phyloP scores from a whole-genome alignment of 2,329 filamentous ascomycete species.

The Fusarium vanettenii region DNA sequence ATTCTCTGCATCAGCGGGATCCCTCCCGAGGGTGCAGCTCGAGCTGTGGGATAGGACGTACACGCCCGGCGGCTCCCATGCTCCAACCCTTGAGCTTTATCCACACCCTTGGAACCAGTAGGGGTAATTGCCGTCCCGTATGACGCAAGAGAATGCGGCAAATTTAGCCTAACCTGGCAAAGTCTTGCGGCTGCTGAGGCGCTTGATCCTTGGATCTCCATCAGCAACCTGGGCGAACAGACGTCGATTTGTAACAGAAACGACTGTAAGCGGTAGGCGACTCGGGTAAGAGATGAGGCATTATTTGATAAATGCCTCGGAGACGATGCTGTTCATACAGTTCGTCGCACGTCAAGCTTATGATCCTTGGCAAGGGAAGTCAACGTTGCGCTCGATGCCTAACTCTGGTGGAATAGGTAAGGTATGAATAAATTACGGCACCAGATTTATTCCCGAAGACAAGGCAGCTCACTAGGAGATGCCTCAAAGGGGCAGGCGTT shows the following conservation, averaged over 20 bases:
- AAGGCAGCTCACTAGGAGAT: background rate
- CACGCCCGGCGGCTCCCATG: background rate
- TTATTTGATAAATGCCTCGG: background rate
- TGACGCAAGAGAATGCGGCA: background rate
- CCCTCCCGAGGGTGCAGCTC: background rate
- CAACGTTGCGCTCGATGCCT: background rate
- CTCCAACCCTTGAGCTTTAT: background rate
- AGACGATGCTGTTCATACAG: background rate
- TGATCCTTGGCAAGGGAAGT: background rate
- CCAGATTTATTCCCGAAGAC: background rate
- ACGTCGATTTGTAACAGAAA: background rate
- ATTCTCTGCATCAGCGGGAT: background rate
- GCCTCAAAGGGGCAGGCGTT: background rate
- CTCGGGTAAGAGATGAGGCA: background rate
- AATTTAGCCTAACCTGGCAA: background rate
- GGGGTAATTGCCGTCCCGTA: background rate
- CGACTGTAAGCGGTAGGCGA: background rate
- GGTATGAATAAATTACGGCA: background rate
- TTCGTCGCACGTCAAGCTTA: background rate
- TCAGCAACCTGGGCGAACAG: background rate
- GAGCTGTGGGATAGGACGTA: background rate
- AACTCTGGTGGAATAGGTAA: background rate
- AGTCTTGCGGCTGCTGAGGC: background rate
- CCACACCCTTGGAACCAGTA: background rate
- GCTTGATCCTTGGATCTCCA: background rate